Percentiles rank a stretch among this genome's conserved stretches.
These are phyloP conservation scores for Peronospora farinosa DNA, from an alignment of 352 stramenopile species.

Conservation along the genomic window DNA sequence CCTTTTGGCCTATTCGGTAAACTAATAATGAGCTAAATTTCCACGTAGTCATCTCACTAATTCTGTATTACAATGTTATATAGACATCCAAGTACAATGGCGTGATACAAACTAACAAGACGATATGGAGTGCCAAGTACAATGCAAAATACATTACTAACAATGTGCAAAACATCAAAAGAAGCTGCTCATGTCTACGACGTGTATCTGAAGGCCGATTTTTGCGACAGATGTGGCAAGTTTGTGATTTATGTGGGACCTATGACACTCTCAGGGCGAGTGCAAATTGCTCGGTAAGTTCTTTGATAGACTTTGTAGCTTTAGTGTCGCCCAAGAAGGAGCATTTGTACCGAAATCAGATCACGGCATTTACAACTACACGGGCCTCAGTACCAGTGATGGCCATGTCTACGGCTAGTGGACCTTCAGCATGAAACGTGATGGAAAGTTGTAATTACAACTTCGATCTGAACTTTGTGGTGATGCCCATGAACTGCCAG, in stretches of 20 bases:
- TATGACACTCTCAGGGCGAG: slow-evolving; percentile 71
- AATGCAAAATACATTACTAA: slow-evolving; percentile 85
- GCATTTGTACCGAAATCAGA: slow-evolving; percentile 25
- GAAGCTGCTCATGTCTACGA: slow-evolving; percentile 80
- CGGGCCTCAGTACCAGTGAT: slow-evolving; percentile 25
- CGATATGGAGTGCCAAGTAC: slow-evolving; percentile 85
- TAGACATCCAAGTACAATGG: slow-evolving; percentile 85
- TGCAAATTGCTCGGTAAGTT: slow-evolving; percentile 51
- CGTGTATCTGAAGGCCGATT: slow-evolving; percentile 74
- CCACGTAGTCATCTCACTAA: too few species aligned
- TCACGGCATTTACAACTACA: slow-evolving; percentile 30
- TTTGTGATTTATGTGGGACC: slow-evolving; percentile 23
- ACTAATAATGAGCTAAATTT: too few species aligned
- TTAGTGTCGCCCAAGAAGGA: slow-evolving; percentile 40
- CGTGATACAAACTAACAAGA: slow-evolving; percentile 84
- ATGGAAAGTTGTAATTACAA: slow-evolving; percentile 28
- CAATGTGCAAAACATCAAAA: slow-evolving; percentile 83
- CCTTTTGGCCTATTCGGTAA: too few species aligned
- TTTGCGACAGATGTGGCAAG: slow-evolving; percentile 23
- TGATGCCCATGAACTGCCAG: too few species aligned
- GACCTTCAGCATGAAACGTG: slow-evolving; percentile 19
- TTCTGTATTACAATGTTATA: background rate
- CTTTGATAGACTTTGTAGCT: slow-evolving; percentile 6
- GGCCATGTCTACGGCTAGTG: slow-evolving; percentile 27
- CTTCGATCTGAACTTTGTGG: slow-evolving; percentile 30